Conservation (phyloP, 2,329 filamentous ascomycete genomes). For the Scleromitrula shiraiana region DNA sequence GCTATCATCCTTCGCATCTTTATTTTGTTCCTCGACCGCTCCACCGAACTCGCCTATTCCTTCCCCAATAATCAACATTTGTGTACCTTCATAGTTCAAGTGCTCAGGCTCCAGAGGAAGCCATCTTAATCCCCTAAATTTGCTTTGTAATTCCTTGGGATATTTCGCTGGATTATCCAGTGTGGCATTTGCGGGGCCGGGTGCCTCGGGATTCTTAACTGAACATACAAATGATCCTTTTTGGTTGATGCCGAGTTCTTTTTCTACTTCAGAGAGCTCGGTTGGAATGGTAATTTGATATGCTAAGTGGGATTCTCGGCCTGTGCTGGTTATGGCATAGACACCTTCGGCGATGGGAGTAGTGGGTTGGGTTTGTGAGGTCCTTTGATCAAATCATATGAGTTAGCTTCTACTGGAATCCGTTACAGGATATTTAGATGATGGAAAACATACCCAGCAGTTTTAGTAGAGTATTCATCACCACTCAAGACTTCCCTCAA, state of each 20-base stretch:
- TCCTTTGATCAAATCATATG: too few relatives aligned
- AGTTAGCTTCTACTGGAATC: too few relatives aligned
- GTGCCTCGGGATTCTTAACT: conserved; percentile 69
- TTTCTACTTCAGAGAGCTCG: conserved; percentile 62
- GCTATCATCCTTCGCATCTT: conserved; percentile 47
- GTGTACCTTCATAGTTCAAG: conserved; percentile 65
- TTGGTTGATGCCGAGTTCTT: conserved; percentile 61
- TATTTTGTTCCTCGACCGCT: conserved; percentile 46
- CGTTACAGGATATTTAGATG: too few relatives aligned
- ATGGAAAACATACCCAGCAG: conserved; percentile 42
- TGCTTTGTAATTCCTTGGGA: conserved; percentile 61
- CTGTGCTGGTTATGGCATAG: conserved; percentile 70
- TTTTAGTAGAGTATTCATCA: conserved; percentile 68
- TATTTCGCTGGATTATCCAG: conserved; percentile 62
- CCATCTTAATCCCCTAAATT: conserved; percentile 70
- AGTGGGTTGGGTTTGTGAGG: conserved; percentile 56
- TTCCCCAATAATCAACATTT: conserved; percentile 74
- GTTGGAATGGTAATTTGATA: conserved; percentile 72
- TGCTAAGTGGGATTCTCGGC: conserved; percentile 64
- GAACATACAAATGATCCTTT: conserved; percentile 73
- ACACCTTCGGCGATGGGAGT: conserved; percentile 77
- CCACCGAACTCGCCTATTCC: conserved; percentile 46
- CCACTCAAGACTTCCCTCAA: conserved; percentile 64
- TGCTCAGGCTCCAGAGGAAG: conserved; percentile 63
- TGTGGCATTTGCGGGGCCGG: conserved; percentile 54